Percentiles rank a stretch among this genome's conserved stretches.
phyloP scores from a whole-genome alignment of 2,329 filamentous ascomycete genomes.

The Metarhizium guizhouense region DNA sequence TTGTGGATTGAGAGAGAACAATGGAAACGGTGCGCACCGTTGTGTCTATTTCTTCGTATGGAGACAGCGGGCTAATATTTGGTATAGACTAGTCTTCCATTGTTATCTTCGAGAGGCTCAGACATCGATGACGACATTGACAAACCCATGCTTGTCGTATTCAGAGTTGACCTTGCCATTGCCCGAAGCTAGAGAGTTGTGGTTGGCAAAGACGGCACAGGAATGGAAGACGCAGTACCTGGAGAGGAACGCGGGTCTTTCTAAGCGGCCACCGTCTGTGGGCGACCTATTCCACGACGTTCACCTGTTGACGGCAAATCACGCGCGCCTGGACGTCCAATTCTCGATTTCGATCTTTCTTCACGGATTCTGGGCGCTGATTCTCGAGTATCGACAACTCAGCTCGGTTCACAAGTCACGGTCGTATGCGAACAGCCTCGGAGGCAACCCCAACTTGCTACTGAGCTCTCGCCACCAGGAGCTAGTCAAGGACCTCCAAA shows the following conservation, averaged over 20 bases:
- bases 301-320: slow-evolving; percentile 38
- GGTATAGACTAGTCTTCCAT: slow-evolving; percentile 49
- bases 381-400: slow-evolving; percentile 58
- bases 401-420: slow-evolving; percentile 39
- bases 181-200: slow-evolving; percentile 52
- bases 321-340: slow-evolving; percentile 44
- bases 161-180: slow-evolving; percentile 58
- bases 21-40: slow-evolving; percentile 45
- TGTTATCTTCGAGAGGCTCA: slow-evolving; percentile 58
- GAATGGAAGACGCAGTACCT: slow-evolving; percentile 58
- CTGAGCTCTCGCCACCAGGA: slow-evolving; percentile 52
- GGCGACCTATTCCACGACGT: slow-evolving; percentile 49
- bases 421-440: slow-evolving; percentile 32
- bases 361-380: slow-evolving; percentile 55
- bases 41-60: not conserved
- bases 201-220: slow-evolving; percentile 53
- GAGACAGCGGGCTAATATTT: not conserved
- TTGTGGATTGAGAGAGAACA: slow-evolving; percentile 56
- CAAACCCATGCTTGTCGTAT: slow-evolving; percentile 58
- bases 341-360: slow-evolving; percentile 52
- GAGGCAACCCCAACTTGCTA: slow-evolving; percentile 33
- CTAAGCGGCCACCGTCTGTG: slow-evolving; percentile 38
- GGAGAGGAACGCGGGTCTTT: slow-evolving; percentile 25
- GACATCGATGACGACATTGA: slow-evolving; percentile 57
- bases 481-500: slow-evolving; percentile 47